A percentile compares a stretch with the other conserved stretches of the same genome.
Conservation (phyloP, 768 basidiomycete genomes). For the Leccinum olivaceopallidum region DNA sequence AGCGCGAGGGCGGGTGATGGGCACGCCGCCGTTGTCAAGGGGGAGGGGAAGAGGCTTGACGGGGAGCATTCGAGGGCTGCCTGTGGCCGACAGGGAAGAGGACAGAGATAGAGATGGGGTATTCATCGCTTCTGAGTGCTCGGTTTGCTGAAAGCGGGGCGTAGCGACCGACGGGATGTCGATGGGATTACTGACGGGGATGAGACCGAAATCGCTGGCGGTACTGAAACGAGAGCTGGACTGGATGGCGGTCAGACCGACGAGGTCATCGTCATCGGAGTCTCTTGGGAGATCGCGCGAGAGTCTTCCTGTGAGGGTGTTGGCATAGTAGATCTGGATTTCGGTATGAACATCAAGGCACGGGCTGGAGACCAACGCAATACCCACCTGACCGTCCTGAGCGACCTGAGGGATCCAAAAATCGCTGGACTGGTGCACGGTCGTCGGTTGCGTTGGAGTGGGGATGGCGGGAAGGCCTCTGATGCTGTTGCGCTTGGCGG, state of each 20-base stretch:
- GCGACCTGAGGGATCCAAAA: conserved; percentile 93
- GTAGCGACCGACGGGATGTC: background rate
- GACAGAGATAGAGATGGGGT: background rate
- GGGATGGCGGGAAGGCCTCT: conserved; percentile 34
- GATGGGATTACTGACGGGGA: conserved; percentile 24
- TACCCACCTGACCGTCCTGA: conserved; percentile 71
- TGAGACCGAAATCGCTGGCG: conserved; percentile 47
- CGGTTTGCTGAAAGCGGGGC: background rate
- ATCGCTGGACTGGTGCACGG: conserved; percentile 47
- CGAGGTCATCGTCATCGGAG: conserved; percentile 54
- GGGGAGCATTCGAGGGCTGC: background rate
- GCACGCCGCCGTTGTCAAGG: background rate
- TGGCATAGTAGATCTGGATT: conserved; percentile 87
- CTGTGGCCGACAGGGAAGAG: background rate
- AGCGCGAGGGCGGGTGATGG: conserved; percentile 23
- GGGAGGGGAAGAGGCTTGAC: conserved; percentile 10
- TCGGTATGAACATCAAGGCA: background rate
- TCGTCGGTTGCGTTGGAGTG: background rate
- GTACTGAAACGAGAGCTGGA: conserved; percentile 51
- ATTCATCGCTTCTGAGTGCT: background rate
- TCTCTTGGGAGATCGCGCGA: conserved; percentile 81
- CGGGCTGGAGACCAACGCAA: conserved; percentile 3
- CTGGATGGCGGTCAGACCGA: conserved; percentile 50
- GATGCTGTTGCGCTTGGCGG: conserved; percentile 20
- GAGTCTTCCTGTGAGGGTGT: conserved; percentile 77